A percentile compares a stretch with the other conserved stretches of the same genome.
Evolutionary conservation across 129 eudicot species (phyloP).

Genomic region (Chrysanthemum seticuspe): DNA sequence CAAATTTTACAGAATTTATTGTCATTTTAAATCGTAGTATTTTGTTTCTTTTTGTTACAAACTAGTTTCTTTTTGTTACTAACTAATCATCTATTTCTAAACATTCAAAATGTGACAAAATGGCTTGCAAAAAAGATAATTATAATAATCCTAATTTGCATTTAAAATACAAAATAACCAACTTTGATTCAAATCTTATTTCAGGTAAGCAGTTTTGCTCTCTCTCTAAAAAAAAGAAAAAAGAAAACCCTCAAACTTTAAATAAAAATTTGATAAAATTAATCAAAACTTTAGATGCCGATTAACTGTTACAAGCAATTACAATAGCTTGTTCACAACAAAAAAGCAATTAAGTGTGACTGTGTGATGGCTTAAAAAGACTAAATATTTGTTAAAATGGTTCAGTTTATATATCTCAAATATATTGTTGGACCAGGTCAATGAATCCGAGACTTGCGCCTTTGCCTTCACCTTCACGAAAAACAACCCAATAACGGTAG

Average conservation of each 20-base stretch:
- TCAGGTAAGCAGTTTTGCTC: too few species aligned
- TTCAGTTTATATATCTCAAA: conserved; percentile 8
- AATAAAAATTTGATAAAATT: too few species aligned
- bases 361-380: not conserved
- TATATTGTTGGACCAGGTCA: conserved; percentile 39
- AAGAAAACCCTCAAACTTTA: too few species aligned
- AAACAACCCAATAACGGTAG: conserved; percentile 36
- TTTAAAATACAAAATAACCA: not conserved
- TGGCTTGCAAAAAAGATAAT: not conserved
- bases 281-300: too few species aligned
- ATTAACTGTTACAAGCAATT: not conserved
- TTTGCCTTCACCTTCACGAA: conserved; percentile 49
- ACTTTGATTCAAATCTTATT: not conserved
- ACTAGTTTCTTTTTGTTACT: too few species aligned
- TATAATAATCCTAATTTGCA: not conserved
- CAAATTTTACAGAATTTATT: not conserved
- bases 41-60: not conserved
- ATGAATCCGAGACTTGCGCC: conserved; percentile 48
- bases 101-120: not conserved
- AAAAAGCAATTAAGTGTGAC: not conserved
- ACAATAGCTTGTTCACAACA: not conserved
- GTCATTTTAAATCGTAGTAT: not conserved
- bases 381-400: not conserved
- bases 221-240: too few species aligned
- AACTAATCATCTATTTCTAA: not conserved